These are phyloP conservation scores for Tetrahymena borealis DNA, from an alignment of 73 alveolate genomes.

Conservation along the genomic window DNA sequence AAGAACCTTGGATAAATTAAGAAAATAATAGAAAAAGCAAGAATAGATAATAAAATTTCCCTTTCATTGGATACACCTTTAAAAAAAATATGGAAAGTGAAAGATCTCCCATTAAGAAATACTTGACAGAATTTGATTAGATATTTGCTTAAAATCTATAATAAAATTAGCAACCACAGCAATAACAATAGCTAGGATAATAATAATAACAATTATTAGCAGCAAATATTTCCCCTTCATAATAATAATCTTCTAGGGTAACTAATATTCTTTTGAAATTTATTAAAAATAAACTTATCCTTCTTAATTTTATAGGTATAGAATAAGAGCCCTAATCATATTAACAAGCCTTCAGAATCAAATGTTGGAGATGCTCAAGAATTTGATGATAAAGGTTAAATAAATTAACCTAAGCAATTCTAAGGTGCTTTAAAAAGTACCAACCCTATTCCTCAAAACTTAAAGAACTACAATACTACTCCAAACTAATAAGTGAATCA, in stretches of 20 bases:
- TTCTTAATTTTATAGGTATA: not conserved
- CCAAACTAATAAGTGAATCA: not conserved
- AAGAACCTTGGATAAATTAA: constrained; percentile 79
- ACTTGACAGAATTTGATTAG: constrained; percentile 22
- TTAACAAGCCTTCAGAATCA: not conserved
- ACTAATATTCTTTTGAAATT: not conserved
- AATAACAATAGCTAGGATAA: not conserved
- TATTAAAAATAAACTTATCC: not conserved
- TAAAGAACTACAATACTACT: not conserved
- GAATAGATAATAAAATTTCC: constrained; percentile 35
- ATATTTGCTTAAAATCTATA: not conserved
- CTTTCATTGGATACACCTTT: constrained; percentile 67
- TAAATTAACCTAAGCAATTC: not conserved
- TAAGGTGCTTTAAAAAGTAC: not conserved
- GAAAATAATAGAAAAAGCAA: constrained; percentile 31
- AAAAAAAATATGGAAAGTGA: constrained; percentile 66
- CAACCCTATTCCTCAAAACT: not conserved
- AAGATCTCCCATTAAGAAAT: constrained; percentile 36
- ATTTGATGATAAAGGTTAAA: not conserved
- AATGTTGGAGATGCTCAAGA: not conserved
- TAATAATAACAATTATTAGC: not conserved
- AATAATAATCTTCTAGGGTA: not conserved
- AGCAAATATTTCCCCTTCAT: not conserved
- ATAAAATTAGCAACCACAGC: not conserved
- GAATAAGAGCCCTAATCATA: not conserved